phyloP scores from a whole-genome alignment of 2,329 filamentous ascomycete species.

The Endoconidiophora polonica region DNA sequence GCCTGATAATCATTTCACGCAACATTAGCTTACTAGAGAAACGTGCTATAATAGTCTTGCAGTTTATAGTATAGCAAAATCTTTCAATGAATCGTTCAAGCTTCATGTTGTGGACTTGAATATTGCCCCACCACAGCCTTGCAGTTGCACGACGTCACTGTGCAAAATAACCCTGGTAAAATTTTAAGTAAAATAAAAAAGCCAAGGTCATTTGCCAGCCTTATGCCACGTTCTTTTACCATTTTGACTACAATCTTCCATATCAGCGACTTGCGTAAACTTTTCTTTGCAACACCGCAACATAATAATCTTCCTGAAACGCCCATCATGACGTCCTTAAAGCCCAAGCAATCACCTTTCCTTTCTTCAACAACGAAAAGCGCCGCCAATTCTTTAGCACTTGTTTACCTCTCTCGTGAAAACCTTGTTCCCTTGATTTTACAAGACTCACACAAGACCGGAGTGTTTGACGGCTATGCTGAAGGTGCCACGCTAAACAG shows the following conservation, averaged over 20 bases:
- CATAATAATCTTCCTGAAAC: neutral
- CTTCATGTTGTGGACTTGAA: neutral
- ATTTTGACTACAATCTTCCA: neutral
- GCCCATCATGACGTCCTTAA: slow-evolving; percentile 5
- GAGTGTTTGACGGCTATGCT: slow-evolving; percentile 37
- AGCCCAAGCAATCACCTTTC: slow-evolving; percentile 49
- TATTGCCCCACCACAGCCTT: slow-evolving; percentile 11
- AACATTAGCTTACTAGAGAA: too few relatives aligned
- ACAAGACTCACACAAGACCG: slow-evolving; percentile 25
- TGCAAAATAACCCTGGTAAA: neutral
- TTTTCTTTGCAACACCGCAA: neutral
- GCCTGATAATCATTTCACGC: too few relatives aligned
- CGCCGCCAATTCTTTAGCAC: slow-evolving; percentile 50
- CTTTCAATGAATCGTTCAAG: neutral
- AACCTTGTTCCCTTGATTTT: slow-evolving; percentile 39
- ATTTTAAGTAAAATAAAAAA: neutral
- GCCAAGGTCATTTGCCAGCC: slow-evolving; percentile 2
- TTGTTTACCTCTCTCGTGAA: slow-evolving; percentile 80
- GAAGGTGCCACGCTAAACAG: slow-evolving; percentile 73
- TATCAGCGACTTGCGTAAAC: neutral
- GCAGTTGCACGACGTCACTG: slow-evolving; percentile 12
- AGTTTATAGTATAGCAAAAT: too few relatives aligned
- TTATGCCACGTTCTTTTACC: slow-evolving; percentile 7
- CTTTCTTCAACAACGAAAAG: slow-evolving; percentile 51
- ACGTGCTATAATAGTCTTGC: too few relatives aligned